These are phyloP conservation scores for Novakomyces olei DNA, from an alignment of 805 yeast genomes.

Conservation along the genomic window DNA sequence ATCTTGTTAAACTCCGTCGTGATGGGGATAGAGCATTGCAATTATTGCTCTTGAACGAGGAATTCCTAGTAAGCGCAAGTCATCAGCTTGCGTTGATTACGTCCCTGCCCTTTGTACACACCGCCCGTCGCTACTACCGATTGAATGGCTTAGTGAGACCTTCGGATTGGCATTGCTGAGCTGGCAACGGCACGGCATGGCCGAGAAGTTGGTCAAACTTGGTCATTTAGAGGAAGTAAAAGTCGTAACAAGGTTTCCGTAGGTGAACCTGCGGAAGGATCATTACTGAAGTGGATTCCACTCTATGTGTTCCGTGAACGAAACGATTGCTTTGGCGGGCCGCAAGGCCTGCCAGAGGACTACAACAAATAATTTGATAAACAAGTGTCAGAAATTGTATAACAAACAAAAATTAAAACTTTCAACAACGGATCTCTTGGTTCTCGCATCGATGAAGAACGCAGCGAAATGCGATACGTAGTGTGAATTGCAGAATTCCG, in stretches of 20 bases:
- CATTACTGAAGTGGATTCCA: slow-evolving; percentile 17
- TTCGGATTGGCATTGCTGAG: slow-evolving; percentile 19
- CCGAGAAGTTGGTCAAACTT: slow-evolving; percentile 17
- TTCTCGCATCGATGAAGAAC: slow-evolving; percentile 26
- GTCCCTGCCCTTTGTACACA: slow-evolving; percentile 26
- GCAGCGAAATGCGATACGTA: slow-evolving; percentile 26
- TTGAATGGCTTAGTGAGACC: slow-evolving; percentile 25
- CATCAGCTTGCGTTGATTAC: slow-evolving; percentile 25
- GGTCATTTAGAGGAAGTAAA: slow-evolving; percentile 26
- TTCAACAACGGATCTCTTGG: slow-evolving; percentile 25
- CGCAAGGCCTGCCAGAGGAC: no score
- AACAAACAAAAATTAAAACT: slow-evolving; percentile 17
- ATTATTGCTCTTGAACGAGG: slow-evolving; percentile 27
- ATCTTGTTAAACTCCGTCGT: slow-evolving; percentile 23
- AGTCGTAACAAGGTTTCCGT: slow-evolving; percentile 26
- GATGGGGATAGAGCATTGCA: slow-evolving; percentile 21
- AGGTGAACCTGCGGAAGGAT: slow-evolving; percentile 23
- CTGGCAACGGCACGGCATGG: slow-evolving; percentile 14
- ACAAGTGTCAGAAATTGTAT: no score
- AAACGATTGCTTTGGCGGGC: no score
- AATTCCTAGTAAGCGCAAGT: slow-evolving; percentile 27
- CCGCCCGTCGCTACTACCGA: slow-evolving; percentile 26
- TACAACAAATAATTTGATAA: no score
- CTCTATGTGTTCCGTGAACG: no score
- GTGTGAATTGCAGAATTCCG: slow-evolving; percentile 20